phyloP scores from a whole-genome alignment of 2,329 filamentous ascomycete species.

The Fusarium bulbicola region DNA sequence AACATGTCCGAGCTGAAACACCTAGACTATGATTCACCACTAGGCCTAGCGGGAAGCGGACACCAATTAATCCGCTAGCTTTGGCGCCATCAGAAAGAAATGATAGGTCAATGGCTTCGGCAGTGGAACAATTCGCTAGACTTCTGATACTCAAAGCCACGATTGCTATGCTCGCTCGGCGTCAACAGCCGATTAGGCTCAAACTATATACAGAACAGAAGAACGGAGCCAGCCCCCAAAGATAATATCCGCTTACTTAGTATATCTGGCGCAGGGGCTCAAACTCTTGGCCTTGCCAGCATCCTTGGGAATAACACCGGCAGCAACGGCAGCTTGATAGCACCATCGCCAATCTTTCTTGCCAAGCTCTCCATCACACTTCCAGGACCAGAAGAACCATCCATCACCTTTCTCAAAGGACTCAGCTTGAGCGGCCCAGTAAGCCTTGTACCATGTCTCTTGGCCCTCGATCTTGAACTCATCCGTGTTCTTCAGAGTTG shows the following conservation, averaged over 20 bases:
- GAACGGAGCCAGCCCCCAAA: not conserved
- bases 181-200: not conserved
- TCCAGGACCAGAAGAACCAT: conserved; percentile 72
- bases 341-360: conserved; percentile 58
- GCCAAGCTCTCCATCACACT: conserved; percentile 52
- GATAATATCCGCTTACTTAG: accelerated
- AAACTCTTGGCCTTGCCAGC: conserved; percentile 23
- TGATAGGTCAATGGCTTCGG: not conserved
- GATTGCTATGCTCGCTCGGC: not conserved
- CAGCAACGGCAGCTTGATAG: conserved; percentile 48
- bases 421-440: conserved; percentile 65
- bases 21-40: not conserved
- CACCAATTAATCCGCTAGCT: not conserved
- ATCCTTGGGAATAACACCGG: conserved; percentile 41
- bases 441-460: conserved; percentile 62
- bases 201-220: not conserved
- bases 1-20: not conserved
- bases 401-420: conserved; percentile 63
- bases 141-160: not conserved
- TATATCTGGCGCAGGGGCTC: conserved; percentile 13
- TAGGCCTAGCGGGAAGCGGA: not conserved
- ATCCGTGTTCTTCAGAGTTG: conserved; percentile 54
- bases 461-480: conserved; percentile 55
- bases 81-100: not conserved
- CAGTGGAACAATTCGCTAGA: not conserved